Evolutionary conservation across 371 early-diverging fungal species (phyloP), one percentile per base, ranked within the genome.

Genomic region (Lichtheimia corymbifera): DNA sequence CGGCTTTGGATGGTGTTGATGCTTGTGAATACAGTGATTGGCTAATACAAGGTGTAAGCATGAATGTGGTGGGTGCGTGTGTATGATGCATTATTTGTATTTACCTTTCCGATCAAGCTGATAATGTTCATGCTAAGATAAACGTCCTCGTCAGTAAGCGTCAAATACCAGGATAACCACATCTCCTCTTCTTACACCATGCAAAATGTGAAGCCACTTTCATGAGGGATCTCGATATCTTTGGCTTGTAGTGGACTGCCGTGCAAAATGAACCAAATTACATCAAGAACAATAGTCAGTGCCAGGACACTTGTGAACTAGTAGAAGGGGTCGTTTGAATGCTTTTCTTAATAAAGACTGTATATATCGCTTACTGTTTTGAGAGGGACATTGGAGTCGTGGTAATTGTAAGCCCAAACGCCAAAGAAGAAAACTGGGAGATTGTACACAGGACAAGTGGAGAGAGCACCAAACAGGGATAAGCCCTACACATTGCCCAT

Each of bases 401-500:
- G 77, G 61, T 73, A 69, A 28, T 81, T 74, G 45, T 70, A 78
- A 11, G 82, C 79, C 82, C 82, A 81, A 52, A 72, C 75, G 15
- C 79, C 82, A 52, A 81, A 81, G 50, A 81, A 76, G 55, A 74
- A 81, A 45, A 81, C 74, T 20, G 82, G 79, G 27, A 78, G 66
- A 52, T 81, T 81, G 57, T 81, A 81, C 12, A 68, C 68, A 0
- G 82, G 82, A 59, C 72, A 71, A 35, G 68, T 52, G 22, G 82
- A 70, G 58, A 81, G 47, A 24, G 72, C 65, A 41, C 82, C 79
- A 52, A 78, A 60, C 18, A 81, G 73, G 4, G 79, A 68, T 30
- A 81, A 61, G 0, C 72, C 70, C 82, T 81, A 55, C 35, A 35
- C 35, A 35, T 35, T 35, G 35, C 35, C 35, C 11, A 35, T 13